Evolutionary conservation across 2,329 filamentous ascomycete genomes (phyloP).

Genomic region (Ophiostoma sp.): DNA sequence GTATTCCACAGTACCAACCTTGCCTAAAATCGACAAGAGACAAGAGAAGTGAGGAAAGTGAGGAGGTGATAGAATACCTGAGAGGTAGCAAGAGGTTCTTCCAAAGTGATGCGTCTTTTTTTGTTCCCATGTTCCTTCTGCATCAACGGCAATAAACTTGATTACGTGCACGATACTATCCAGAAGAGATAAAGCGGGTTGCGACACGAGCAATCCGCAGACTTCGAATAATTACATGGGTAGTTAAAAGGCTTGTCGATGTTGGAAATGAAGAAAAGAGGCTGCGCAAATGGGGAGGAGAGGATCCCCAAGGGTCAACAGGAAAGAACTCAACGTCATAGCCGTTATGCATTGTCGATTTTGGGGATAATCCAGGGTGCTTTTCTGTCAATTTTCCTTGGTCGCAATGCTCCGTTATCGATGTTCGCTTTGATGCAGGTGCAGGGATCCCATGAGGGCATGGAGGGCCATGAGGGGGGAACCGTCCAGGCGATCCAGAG

Average conservation of each 20-base stretch:
- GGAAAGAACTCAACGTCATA: not conserved
- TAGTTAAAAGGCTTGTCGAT: not conserved
- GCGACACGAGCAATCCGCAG: not conserved
- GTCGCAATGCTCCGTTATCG: not conserved
- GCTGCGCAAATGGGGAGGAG: not conserved
- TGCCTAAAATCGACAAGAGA: not conserved
- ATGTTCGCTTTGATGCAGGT: constrained; percentile 14
- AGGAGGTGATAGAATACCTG: not conserved
- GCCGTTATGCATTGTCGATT: constrained; percentile 15
- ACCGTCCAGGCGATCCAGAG: not conserved
- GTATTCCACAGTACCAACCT: not conserved
- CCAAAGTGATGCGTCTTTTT: not conserved
- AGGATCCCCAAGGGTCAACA: not conserved
- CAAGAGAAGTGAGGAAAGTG: not conserved
- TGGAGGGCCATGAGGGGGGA: not conserved
- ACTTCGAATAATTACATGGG: too few relatives aligned
- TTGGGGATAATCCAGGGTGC: not conserved
- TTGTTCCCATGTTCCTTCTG: not conserved
- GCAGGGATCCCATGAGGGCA: constrained; percentile 12
- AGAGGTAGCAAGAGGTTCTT: not conserved
- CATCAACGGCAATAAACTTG: not conserved
- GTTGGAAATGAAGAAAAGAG: not conserved
- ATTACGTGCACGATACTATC: not conserved
- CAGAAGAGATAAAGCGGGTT: not conserved
- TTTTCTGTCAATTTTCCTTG: not conserved